Evolutionary conservation across 495 filamentous ascomycete genomes (phyloP).

Genomic region (Penicillium parvum): DNA sequence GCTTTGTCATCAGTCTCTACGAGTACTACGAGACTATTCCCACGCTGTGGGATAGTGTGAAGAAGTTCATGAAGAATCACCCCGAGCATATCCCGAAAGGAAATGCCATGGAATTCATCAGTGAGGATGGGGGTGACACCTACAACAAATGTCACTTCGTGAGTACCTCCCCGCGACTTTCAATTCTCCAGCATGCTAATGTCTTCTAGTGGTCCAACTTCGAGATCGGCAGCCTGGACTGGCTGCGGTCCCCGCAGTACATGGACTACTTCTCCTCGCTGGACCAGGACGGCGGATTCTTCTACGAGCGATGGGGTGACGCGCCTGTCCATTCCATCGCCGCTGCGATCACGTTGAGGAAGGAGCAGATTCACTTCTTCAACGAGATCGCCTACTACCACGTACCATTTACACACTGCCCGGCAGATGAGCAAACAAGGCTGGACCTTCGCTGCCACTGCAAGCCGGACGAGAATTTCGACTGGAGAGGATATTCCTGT

Average conservation of each 20-base stretch:
- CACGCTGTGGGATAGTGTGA: slow-evolving; percentile 88
- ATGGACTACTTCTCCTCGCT: slow-evolving; percentile 75
- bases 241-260: slow-evolving; percentile 77
- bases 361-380: slow-evolving; percentile 96
- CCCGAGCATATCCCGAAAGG: slow-evolving; percentile 80
- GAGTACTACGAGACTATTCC: slow-evolving; percentile 96
- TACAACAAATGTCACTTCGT: slow-evolving; percentile 99
- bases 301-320: slow-evolving; percentile 92
- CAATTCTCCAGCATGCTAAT: slow-evolving; percentile 1
- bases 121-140: slow-evolving; percentile 79
- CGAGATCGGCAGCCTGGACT: slow-evolving; percentile 79
- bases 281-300: slow-evolving; percentile 82
- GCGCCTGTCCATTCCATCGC: slow-evolving; percentile 94
- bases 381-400: slow-evolving; percentile 99
- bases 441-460: slow-evolving; percentile 85
- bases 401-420: slow-evolving; percentile 98
- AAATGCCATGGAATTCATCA: slow-evolving; percentile 88
- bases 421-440: slow-evolving; percentile 75
- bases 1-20: slow-evolving; percentile 83
- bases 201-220: slow-evolving; percentile 79
- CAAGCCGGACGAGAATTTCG: slow-evolving; percentile 94
- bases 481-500: slow-evolving; percentile 98
- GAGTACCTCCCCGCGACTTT: slow-evolving; percentile 32
- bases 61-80: slow-evolving; percentile 83
- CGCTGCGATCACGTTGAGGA: slow-evolving; percentile 75